Evolutionary conservation across 164 flowering plant genomes (phyloP).

Genomic region (Malania oleifera): DNA sequence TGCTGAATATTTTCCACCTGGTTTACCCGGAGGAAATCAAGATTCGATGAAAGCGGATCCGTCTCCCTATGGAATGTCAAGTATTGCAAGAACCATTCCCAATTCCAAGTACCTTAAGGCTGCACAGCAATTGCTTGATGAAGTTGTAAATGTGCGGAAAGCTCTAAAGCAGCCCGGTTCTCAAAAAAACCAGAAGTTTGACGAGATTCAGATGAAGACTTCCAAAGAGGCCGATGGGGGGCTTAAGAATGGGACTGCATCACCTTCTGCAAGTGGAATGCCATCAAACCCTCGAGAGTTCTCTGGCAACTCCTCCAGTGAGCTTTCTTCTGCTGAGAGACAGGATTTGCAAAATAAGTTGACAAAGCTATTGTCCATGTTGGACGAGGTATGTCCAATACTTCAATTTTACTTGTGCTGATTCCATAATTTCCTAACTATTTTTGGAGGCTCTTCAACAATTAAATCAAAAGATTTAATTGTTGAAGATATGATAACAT

Average conservation of each 20-base stretch:
- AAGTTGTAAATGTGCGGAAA: conserved; percentile 54
- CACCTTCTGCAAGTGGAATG: conserved; percentile 2
- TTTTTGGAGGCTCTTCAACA: neutral
- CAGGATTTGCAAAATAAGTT: conserved; percentile 51
- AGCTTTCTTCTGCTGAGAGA: conserved; percentile 49
- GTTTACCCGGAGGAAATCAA: conserved; percentile 24
- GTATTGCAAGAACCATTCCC: conserved; percentile 36
- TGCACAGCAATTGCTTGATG: conserved; percentile 57
- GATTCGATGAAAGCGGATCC: conserved; percentile 24
- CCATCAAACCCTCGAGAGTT: conserved; percentile 30
- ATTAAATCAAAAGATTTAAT: too few relatives aligned
- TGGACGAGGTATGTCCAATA: conserved; percentile 45
- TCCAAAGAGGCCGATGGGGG: conserved; percentile 28
- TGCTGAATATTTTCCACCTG: conserved; percentile 22
- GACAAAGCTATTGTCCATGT: conserved; percentile 52
- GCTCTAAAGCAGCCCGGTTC: conserved; percentile 39
- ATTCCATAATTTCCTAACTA: neutral
- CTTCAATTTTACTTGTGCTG: neutral
- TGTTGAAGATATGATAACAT: too few relatives aligned
- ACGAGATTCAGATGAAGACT: conserved; percentile 13
- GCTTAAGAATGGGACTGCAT: conserved; percentile 16
- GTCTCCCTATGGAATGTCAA: conserved; percentile 31
- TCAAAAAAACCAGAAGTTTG: conserved; percentile 19
- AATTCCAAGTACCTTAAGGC: conserved; percentile 55
- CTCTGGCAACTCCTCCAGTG: conserved; percentile 19